A percentile compares a stretch with the other conserved stretches of the same genome.
These are phyloP conservation scores for Suhomyces maxii DNA, from an alignment of 1,139 yeast species.

Conservation along the genomic window DNA sequence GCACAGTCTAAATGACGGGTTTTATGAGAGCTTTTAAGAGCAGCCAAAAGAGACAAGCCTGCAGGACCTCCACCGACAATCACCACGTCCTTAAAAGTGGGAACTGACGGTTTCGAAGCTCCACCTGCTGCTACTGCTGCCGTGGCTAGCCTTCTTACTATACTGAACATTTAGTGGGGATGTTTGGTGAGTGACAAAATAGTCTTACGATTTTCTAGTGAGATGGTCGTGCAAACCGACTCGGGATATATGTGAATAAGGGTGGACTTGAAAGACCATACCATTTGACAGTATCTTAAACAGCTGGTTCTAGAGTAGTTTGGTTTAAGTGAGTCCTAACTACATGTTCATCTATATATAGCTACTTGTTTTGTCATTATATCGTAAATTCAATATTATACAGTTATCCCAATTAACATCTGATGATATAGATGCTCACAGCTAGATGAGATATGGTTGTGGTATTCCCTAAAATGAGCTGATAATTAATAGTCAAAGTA, in stretches of 20 bases:
- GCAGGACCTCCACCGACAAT: slow-evolving; percentile 99
- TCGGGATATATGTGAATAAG: no score
- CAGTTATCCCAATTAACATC: neutral
- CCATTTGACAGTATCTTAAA: no score
- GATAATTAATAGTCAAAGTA: no score
- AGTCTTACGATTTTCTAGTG: slow-evolving; percentile 5
- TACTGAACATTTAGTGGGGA: slow-evolving; percentile 3
- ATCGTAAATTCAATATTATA: neutral
- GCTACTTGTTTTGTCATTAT: neutral
- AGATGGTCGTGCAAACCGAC: neutral
- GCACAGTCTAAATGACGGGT: slow-evolving; percentile 63
- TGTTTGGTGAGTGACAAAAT: neutral
- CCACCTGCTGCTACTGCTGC: slow-evolving; percentile 5
- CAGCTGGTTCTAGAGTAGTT: no score
- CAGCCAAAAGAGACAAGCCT: slow-evolving; percentile 83
- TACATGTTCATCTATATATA: neutral
- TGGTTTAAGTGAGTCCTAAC: no score
- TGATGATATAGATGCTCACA: no score
- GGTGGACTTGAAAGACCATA: no score
- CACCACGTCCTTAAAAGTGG: slow-evolving; percentile 60
- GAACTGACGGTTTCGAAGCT: slow-evolving; percentile 1
- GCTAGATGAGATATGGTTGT: no score
- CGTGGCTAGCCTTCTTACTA: slow-evolving; percentile 9
- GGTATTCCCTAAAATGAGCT: no score
- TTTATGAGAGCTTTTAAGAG: slow-evolving; percentile 64